Base-by-base conservation (phyloP, 2,329 filamentous ascomycete species). In the Fusarium newnesense region DNA sequence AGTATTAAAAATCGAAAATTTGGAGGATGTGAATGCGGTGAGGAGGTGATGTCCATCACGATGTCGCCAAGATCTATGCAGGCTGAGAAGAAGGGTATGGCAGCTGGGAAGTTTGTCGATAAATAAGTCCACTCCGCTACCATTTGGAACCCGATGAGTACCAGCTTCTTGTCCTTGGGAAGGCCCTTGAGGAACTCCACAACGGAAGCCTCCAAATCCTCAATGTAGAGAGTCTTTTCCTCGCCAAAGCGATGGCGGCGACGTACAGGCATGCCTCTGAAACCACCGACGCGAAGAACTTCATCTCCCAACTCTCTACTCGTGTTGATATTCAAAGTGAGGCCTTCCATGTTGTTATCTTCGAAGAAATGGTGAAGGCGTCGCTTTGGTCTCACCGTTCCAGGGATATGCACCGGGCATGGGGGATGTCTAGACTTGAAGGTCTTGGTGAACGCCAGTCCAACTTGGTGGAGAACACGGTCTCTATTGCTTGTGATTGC, bases 401-500 rank as follows among this genome's bases (percentile, higher is more conserved):
- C 21, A 18, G 9, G 13, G n/a, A 12, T 12, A 3, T 4, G 18
- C 7, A 4, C 6, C 7, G 10, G 15, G 28, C 21, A 44, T 11
- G 19, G 4, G 9, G 16, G 19, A 12, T 36, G 18, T 15, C 21
- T 21, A 26, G 18, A 10, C 0, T 40, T 9, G 9, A 32, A 19
- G 30, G 37, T 57, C 28, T 32, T 37, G 6, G 63, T 34, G 57
- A 69, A 72, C 15, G 70, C 67, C 2, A 75, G 26, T 9, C 64
- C 67, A n/a, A 75, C 72, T 37, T 75, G 72, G 28, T 68, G 57
- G 39, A 75, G 67, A 21, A 73, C 26, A 15, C 64, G 72, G 32
- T 68, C 70, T 2, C 37, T 24, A 9, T 1, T 16, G 4, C 37
- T 89, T 0, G 90, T 91, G 74, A 89, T 91, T 12, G 89, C 89